Evolutionary conservation across 352 stramenopile genomes (phyloP), one percentile per base, ranked within the genome.

Genomic region (Albugo laibachii): DNA sequence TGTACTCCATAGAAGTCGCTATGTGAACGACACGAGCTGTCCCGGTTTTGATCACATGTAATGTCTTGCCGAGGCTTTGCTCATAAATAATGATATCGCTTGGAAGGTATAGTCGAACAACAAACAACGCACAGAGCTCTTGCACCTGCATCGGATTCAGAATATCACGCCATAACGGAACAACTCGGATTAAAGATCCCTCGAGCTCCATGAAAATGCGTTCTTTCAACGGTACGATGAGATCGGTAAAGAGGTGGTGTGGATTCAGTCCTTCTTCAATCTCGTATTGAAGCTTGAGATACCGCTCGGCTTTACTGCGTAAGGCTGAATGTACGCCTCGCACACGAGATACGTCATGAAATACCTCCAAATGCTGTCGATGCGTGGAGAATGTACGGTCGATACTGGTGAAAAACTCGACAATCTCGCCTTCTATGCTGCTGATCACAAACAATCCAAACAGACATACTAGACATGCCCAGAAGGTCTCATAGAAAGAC

Each of bases 371-470:
- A 16, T 47, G 52, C 15, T 62, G 47, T 1, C 48, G 56, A 31
- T 62, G 56, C 21, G 48, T 42, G 10, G 15, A 50, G 14, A 50
- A 49, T 11, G 43, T 57, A 14, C 48, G 56, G 11, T 63, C 56
- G 0, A 63, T 27, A 2, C 51, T 61, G 34, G 58, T 53, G 8
- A 67, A 51, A 20, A 62, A 36, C 24, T 59, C 54, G 12, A 60
- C 55, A 0, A 63, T 36, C 21, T 67, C 56, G n/a, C 59, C 52
- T 14, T 55, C 52, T 11, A 67, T 55, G 21, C 62, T 57, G 54
- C 59, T 62, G 50, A 67, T 61, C 44, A 62, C 61, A 41, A 67
- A 55, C 1, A 57, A 61, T 0, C 59, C 59, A 6, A 48, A 18
- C 2, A 67, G 39, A 16, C 56, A 62, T 10, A 67, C 55, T 27